Conservation (phyloP, 352 stramenopile genomes). For the Globisporangium ultimum region DNA sequence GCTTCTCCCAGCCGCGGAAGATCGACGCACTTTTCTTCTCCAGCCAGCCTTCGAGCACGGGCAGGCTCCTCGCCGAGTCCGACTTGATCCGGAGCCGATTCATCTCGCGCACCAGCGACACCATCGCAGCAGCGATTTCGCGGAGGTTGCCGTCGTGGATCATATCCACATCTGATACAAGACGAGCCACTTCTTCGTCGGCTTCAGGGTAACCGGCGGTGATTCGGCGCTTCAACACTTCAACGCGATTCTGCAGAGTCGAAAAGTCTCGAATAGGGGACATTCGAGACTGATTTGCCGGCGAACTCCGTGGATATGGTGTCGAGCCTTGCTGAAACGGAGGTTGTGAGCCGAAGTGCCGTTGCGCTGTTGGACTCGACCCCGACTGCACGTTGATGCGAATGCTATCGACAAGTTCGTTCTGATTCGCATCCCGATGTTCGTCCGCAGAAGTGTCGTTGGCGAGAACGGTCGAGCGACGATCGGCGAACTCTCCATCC, state of each 20-base stretch:
- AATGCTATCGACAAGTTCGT: background rate
- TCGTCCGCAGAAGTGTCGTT: background rate
- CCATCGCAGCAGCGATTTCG: constrained; percentile 39
- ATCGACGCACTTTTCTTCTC: constrained; percentile 80
- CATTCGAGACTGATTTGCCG: constrained; percentile 7
- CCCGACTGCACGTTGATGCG: constrained; percentile 9
- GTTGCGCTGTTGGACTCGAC: background rate
- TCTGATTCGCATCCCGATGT: background rate
- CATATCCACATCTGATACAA: constrained; percentile 36
- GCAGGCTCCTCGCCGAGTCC: constrained; percentile 29
- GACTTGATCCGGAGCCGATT: constrained; percentile 37
- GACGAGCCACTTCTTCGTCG: constrained; percentile 33
- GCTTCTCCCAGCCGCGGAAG: constrained; percentile 63
- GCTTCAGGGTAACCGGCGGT: constrained; percentile 31
- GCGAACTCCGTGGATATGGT: constrained; percentile 9
- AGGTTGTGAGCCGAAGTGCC: background rate
- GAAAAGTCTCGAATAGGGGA: constrained; percentile 36
- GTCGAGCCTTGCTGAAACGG: constrained; percentile 5
- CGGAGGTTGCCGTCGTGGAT: constrained; percentile 37
- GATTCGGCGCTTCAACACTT: constrained; percentile 46
- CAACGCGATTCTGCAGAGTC: constrained; percentile 50
- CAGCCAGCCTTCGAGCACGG: constrained; percentile 57
- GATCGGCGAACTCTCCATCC: background rate
- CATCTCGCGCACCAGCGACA: constrained; percentile 57
- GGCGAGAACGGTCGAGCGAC: background rate